Evolutionary conservation across 495 filamentous ascomycete genomes (phyloP).

Genomic region (Cairneyella variabilis): DNA sequence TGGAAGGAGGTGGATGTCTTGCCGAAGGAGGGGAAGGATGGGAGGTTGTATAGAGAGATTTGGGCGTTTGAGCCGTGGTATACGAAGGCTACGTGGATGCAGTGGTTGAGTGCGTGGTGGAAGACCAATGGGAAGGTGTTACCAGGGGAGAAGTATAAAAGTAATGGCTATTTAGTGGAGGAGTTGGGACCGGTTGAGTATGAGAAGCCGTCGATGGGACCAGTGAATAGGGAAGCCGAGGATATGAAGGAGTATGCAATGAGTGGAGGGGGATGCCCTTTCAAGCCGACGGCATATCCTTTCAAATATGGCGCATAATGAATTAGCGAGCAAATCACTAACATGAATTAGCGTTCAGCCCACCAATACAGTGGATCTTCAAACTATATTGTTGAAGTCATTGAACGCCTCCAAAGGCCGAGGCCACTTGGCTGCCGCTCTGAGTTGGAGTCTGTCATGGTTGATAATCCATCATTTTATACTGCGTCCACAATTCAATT

Average conservation of each 20-base stretch:
- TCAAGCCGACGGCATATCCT: too few relatives aligned
- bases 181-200: slow-evolving; percentile 56
- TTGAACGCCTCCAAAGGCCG: too few relatives aligned
- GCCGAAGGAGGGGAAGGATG: slow-evolving; percentile 37
- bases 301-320: too few relatives aligned
- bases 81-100: slow-evolving; percentile 52
- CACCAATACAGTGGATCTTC: too few relatives aligned
- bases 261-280: too few relatives aligned
- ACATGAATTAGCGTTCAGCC: too few relatives aligned
- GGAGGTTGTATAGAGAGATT: slow-evolving; percentile 37
- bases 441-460: too few relatives aligned
- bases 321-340: too few relatives aligned
- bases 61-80: slow-evolving; percentile 57
- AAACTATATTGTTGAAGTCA: too few relatives aligned
- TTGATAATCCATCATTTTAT: too few relatives aligned
- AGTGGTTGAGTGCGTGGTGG: slow-evolving; percentile 44
- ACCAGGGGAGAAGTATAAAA: slow-evolving; percentile 51
- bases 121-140: slow-evolving; percentile 46
- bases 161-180: slow-evolving; percentile 47
- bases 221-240: slow-evolving; percentile 38
- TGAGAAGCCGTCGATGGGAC: slow-evolving; percentile 46
- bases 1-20: slow-evolving; percentile 38
- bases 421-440: too few relatives aligned
- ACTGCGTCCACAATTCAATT: too few relatives aligned
- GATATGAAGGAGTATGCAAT: slow-evolving; percentile 24